Base-by-base conservation (phyloP, 106 monocot species). In the Platanthera zijinensis region DNA sequence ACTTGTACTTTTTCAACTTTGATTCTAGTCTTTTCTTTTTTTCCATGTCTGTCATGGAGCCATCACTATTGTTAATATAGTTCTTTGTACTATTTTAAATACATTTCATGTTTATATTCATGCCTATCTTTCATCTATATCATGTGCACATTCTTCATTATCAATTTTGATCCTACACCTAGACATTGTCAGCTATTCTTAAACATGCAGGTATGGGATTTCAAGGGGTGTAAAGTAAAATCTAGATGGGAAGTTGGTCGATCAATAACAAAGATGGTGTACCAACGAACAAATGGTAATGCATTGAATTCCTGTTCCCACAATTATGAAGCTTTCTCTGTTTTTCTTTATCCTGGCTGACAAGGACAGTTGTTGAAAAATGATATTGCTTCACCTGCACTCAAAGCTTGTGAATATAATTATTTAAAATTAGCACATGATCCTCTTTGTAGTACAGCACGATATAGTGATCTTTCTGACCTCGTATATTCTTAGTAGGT, bases 171-270 rank as follows among this genome's bases (percentile, higher is more conserved):
- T 48, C 9, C 32, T 10, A 13, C 28, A 30, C 21, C 2, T 32
- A 45, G n/a, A 13, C 17, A 15, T 70, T 46, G 17, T 70, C 4
- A 17, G 48, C 19, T 51, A 51, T 72, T 17, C 47, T 62, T 48
- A 83, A 54, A 78, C 63, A 48, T 82, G 73, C 74, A 97, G 97
- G 90, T 99, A 3, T 99, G 99, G 99, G 86, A 90, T 86, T 99
- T 99, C 61, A 99, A 92, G 92, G 22, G 77, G 50, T 82, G 80
- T 50, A 80, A 82, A 72, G 64, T 92, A 52, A 92, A 74, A 84
- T 92, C 86, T 50, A 94, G 76, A 69, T 85, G 76, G 86, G 83
- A 90, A 66, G 86, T 99, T 77, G 99, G 94, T 49, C 71, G 56
- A 68, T 81, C 79, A 61, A 46, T 99, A 68, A 76, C 47, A 46